phyloP scores from a whole-genome alignment of 108 stramenopile species.

The Cyclotella cryptica region DNA sequence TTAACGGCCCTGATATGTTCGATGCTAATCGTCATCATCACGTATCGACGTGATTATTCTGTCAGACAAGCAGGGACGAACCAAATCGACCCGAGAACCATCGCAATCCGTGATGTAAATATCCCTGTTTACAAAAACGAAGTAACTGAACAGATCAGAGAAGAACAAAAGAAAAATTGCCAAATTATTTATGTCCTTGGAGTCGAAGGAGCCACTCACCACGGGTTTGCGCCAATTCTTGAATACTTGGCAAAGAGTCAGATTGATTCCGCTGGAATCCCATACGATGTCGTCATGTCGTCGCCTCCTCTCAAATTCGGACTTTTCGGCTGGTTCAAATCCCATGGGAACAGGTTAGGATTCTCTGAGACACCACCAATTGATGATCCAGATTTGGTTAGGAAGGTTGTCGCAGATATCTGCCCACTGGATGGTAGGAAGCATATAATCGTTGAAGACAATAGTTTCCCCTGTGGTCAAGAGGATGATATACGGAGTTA shows the following conservation, averaged over 20 bases:
- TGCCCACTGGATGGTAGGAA: slow-evolving; percentile 38
- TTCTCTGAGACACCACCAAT: slow-evolving; percentile 21
- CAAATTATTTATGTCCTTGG: slow-evolving; percentile 47
- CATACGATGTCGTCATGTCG: slow-evolving; percentile 18
- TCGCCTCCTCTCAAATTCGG: slow-evolving; percentile 27
- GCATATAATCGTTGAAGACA: slow-evolving; percentile 37
- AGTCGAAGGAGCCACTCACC: slow-evolving; percentile 46
- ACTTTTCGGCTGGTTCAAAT: slow-evolving; percentile 23
- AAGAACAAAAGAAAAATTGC: slow-evolving; percentile 23
- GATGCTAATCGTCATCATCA: slow-evolving; percentile 9
- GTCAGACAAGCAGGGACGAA: not conserved
- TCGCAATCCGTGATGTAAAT: not conserved
- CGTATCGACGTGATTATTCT: not conserved
- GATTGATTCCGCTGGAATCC: slow-evolving; percentile 32
- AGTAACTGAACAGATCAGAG: not conserved
- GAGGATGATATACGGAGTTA: slow-evolving; percentile 31
- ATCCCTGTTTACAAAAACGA: not conserved
- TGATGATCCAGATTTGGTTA: slow-evolving; percentile 28
- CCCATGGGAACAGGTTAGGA: slow-evolving; percentile 1
- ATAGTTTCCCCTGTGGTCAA: slow-evolving; percentile 43
- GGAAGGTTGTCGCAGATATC: slow-evolving; percentile 20
- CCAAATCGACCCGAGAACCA: not conserved
- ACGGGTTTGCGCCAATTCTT: slow-evolving; percentile 38
- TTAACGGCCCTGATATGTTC: not conserved
- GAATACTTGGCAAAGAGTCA: slow-evolving; percentile 32